Base-by-base conservation (phyloP, 768 basidiomycete species). In the Macrolepiota dolichaula region DNA sequence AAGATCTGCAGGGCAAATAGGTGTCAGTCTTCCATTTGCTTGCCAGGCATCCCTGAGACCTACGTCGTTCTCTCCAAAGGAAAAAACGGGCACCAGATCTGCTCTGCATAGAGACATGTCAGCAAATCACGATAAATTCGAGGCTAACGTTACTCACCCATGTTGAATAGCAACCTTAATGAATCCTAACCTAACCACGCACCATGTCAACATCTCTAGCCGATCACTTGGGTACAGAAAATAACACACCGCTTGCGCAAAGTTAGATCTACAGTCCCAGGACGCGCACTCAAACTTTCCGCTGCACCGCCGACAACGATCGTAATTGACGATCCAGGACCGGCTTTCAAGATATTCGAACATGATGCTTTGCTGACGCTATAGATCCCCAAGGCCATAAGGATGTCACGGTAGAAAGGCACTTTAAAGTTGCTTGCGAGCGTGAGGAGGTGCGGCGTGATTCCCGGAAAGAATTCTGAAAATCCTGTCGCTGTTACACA, bases 41-140 rank as follows among this genome's bases (percentile, higher is more conserved):
- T 24, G 36, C 42, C 25, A 44, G 47, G 24, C 2, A 13, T 42
- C n/a, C 46, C 38, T 4, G 52, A 32, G 42, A 9, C 85, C 69
- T 63, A 96, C 96, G 72, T 98, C 97, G 71, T 98, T 98, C 78
- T 99, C 97, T 12, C 97, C 97, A 67, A 99, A 99, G 4, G 94
- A 96, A 70, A 99, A 98, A 2, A 98, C 96, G 0, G 97, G 97
- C 0, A 99, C 97, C 11, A 99, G 79, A 68, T 96, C 94, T 40
- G 97, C 97, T 57, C 94, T 95, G 65, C 13, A 51, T 24, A 56
- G 19, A 42, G 29, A 9, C 42, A 47, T 17, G 36, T 50, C 35
- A 51, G 60, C 55, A 63, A 57, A 55, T 37, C 29, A 24, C 51
- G 36, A 61, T 59, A 25, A 40, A 40, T 6, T 42, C 53, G 13